A percentile compares a stretch with the other conserved stretches of the same genome.
phyloP scores from a whole-genome alignment of 2,329 filamentous ascomycete genomes.

The Fusarium protoensiforme region DNA sequence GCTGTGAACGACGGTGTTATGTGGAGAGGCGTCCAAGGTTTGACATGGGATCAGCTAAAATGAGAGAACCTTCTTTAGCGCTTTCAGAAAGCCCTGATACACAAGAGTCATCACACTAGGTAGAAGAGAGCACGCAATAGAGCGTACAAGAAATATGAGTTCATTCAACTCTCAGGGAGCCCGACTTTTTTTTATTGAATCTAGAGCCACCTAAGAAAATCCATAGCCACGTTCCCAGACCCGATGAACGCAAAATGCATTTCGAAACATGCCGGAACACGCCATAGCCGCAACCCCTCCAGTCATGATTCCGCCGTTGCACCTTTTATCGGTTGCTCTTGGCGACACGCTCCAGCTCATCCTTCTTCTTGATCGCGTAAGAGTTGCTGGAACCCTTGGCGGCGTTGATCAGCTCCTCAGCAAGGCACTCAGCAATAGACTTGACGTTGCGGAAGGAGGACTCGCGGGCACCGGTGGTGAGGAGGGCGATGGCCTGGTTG shows the following conservation, averaged over 20 bases:
- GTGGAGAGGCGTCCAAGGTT: neutral
- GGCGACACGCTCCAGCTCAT: constrained; percentile 99
- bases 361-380: constrained; percentile 99
- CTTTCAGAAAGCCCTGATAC: neutral
- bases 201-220: constrained; percentile 56
- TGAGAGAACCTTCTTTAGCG: neutral
- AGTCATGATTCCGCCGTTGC: constrained; percentile 47
- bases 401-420: constrained; percentile 99
- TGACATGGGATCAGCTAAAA: neutral
- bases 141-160: constrained; percentile 34
- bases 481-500: constrained; percentile 99
- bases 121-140: constrained; percentile 8
- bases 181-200: constrained; percentile 57
- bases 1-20: neutral
- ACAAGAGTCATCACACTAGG: neutral
- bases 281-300: constrained; percentile 55
- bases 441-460: constrained; percentile 99
- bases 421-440: constrained; percentile 99
- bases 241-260: constrained; percentile 60
- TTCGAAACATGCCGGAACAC: constrained; percentile 60
- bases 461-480: constrained; percentile 99
- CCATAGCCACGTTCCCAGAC: constrained; percentile 58
- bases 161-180: constrained; percentile 54
- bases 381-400: constrained; percentile 99
- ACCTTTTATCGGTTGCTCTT: constrained; percentile 99